A percentile compares a stretch with the other conserved stretches of the same genome.
These are phyloP conservation scores for Tylopilus plumbeoviolaceoides DNA, from an alignment of 768 basidiomycete genomes.

Conservation along the genomic window DNA sequence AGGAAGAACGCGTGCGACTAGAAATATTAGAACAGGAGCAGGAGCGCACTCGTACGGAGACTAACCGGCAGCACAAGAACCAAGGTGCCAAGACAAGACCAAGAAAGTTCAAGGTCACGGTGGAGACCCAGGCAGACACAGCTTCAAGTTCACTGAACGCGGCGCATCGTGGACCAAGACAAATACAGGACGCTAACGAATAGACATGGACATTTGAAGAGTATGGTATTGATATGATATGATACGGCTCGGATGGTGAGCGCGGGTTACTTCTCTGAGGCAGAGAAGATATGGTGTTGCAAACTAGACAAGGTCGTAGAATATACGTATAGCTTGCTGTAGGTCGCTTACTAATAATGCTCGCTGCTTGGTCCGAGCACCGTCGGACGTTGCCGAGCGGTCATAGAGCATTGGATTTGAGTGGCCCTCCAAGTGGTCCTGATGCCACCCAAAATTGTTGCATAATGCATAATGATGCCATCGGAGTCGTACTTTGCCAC, in stretches of 20 bases:
- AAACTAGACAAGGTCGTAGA: too few species aligned
- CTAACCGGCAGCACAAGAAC: neutral
- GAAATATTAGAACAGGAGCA: constrained; percentile 35
- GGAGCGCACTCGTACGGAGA: neutral
- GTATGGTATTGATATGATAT: constrained; percentile 1
- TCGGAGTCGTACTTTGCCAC: too few species aligned
- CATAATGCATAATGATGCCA: too few species aligned
- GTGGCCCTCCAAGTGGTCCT: too few species aligned
- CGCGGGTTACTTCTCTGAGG: neutral
- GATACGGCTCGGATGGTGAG: neutral
- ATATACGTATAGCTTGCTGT: too few species aligned
- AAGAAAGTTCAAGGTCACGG: constrained; percentile 11
- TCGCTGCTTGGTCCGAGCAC: too few species aligned
- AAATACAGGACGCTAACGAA: neutral
- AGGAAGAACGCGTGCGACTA: constrained; percentile 65
- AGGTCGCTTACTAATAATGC: too few species aligned
- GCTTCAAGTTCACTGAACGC: neutral
- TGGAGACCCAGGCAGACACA: neutral
- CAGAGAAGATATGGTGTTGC: neutral
- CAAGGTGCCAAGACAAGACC: constrained; percentile 2
- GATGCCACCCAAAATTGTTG: too few species aligned
- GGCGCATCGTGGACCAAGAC: neutral
- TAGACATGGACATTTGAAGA: neutral
- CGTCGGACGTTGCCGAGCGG: too few species aligned
- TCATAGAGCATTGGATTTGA: too few species aligned